These are phyloP conservation scores for Suillus weaverae DNA, from an alignment of 768 basidiomycete species.

Conservation along the genomic window DNA sequence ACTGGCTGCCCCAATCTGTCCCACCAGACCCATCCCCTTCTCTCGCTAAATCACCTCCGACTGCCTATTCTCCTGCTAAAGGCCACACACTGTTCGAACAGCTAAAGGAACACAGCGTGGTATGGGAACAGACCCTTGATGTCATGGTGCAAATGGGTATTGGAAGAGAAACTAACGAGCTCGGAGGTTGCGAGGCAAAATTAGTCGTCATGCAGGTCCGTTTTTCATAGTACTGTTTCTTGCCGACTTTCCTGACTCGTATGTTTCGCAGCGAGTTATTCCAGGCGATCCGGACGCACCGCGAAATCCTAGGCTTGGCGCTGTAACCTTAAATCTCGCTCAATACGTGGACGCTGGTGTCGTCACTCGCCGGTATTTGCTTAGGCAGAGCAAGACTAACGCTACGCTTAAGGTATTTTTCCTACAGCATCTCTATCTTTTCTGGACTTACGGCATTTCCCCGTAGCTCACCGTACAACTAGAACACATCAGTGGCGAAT, in stretches of 20 bases:
- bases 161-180: constrained; percentile 46
- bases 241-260: neutral
- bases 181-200: constrained; percentile 62
- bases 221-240: neutral
- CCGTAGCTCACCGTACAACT: constrained; percentile 55
- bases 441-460: neutral
- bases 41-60: constrained; percentile 13
- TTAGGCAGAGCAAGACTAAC: constrained; percentile 76
- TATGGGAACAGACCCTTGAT: constrained; percentile 60
- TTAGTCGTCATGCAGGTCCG: constrained; percentile 59
- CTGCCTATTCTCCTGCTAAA: constrained; percentile 41
- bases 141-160: constrained; percentile 62
- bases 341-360: constrained; percentile 64
- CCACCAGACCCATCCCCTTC: neutral
- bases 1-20: constrained; percentile 23
- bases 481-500: constrained; percentile 53
- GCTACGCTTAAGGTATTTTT: constrained; percentile 65
- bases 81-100: constrained; percentile 61
- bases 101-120: constrained; percentile 63
- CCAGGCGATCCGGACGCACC: constrained; percentile 56
- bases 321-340: constrained; percentile 68
- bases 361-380: constrained; percentile 64
- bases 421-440: neutral
- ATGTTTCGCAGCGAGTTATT: constrained; percentile 49
- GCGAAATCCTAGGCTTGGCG: constrained; percentile 61